Percentiles rank a stretch among this genome's conserved stretches.
These are phyloP conservation scores for Posidonia australis DNA, from an alignment of 106 monocot species.

Conservation along the genomic window DNA sequence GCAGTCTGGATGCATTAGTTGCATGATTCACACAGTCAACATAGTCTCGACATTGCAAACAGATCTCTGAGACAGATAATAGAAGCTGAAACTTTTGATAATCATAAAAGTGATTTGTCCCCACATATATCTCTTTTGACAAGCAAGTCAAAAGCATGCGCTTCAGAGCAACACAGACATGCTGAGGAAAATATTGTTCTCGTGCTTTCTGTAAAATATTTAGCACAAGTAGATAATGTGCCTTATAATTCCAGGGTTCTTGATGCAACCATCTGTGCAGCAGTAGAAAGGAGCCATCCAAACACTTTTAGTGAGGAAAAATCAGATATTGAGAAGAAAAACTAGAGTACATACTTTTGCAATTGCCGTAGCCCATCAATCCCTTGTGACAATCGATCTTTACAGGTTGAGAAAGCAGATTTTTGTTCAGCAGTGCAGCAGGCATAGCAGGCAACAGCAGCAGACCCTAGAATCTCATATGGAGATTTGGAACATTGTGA, in stretches of 20 bases:
- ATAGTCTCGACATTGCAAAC: constrained; percentile 54
- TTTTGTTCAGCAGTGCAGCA: constrained; percentile 25
- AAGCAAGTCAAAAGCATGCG: constrained; percentile 38
- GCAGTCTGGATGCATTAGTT: constrained; percentile 34
- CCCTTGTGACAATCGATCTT: constrained; percentile 27
- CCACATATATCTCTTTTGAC: constrained; percentile 21
- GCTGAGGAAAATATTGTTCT: constrained; percentile 64
- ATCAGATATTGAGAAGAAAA: too few species aligned
- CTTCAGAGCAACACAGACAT: constrained; percentile 37
- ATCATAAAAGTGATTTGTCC: constrained; percentile 13
- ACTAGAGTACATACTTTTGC: constrained; percentile 39
- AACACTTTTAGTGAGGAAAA: too few species aligned
- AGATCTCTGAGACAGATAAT: constrained; percentile 70
- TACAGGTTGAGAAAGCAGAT: constrained; percentile 67
- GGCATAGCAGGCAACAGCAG: constrained; percentile 61
- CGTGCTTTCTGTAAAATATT: constrained; percentile 61
- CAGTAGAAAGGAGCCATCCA: not conserved
- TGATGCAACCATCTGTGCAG: constrained; percentile 67
- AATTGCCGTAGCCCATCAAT: constrained; percentile 20
- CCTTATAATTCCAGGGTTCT: constrained; percentile 81
- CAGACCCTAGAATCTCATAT: constrained; percentile 44
- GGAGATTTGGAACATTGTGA: constrained; percentile 28
- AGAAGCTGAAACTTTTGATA: constrained; percentile 54
- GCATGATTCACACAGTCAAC: constrained; percentile 27
- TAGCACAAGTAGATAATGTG: constrained; percentile 56